Evolutionary conservation across 371 early-diverging fungal genomes (phyloP), one percentile per base, ranked within the genome.

Genomic region (Rhizopus delemar): DNA sequence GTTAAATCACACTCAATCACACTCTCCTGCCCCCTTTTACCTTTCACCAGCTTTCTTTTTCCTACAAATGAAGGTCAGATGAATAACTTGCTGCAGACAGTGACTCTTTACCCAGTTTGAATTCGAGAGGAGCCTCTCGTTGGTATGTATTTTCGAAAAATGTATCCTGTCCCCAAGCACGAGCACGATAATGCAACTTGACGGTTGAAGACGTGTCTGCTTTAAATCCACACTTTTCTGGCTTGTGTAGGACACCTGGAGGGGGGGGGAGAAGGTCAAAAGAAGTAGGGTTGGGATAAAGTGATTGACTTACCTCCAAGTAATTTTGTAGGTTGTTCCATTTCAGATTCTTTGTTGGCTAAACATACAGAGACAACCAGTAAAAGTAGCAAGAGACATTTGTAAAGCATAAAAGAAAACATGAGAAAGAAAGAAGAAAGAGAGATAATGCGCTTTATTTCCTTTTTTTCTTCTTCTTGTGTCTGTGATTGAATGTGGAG

Each of bases 71-170:
- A 46, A 16, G 52, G 52, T 51, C 28, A 41, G 43, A 3, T 4
- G 12, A 4, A 46, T n/a, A 13, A 28, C 46, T 16, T 34, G 4
- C n/a, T n/a, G 28, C 46, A 34, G 38, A 29, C 28, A 55, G 15
- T 45, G 31, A 15, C 35, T 34, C 7, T 29, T 57, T 66, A 69
- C 72, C 71, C 15, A 71, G 59, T 33, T 62, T 69, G 11, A 45
- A 63, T 16, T 54, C n/a, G 0, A 61, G 0, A 4, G 77, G 70
- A 22, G 53, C 13, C 0, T 34, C 31, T 12, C 38, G 55, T 3
- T 28, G 12, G 48, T 66, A 74, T 5, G 74, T 77, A 38, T 63
- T 66, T 45, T 77, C 74, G 53, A 57, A 77, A 33, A 46, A 63
- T 7, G 60, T 55, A 4, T 65, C 58, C 8, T 52, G 62, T 32